These are phyloP conservation scores for Oehlia diaphana DNA, from an alignment of 192 early-diverging fungal species.

Conservation along the genomic window DNA sequence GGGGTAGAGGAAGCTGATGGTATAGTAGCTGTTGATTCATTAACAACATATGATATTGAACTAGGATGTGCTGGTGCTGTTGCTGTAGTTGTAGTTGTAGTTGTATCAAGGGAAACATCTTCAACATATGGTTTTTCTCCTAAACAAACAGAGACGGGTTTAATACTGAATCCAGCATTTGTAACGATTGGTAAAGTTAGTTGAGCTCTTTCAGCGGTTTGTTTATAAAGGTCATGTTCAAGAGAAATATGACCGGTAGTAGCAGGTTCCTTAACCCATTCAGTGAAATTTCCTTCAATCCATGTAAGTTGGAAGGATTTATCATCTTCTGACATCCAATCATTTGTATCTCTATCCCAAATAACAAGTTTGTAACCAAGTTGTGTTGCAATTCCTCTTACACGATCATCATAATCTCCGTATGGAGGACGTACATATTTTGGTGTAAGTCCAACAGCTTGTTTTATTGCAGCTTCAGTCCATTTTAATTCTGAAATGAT, in stretches of 20 bases:
- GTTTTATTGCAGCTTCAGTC: conserved; percentile 55
- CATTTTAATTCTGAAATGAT: conserved; percentile 58
- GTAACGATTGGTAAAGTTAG: background rate
- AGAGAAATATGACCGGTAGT: conserved; percentile 48
- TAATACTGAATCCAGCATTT: conserved; percentile 3
- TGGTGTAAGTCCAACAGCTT: conserved; percentile 53
- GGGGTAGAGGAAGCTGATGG: too few species aligned
- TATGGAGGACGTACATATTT: conserved; percentile 63
- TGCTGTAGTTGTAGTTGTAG: too few species aligned
- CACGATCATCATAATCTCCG: conserved; percentile 72
- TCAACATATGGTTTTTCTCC: background rate
- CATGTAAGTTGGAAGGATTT: background rate
- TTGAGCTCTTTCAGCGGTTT: background rate
- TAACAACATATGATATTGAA: too few species aligned
- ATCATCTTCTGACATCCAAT: conserved; percentile 14
- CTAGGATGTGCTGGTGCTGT: too few species aligned
- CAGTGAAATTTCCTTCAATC: conserved; percentile 21
- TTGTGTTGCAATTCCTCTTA: conserved; percentile 59
- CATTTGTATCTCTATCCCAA: conserved; percentile 37
- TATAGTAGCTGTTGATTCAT: too few species aligned
- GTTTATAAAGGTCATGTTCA: conserved; percentile 50
- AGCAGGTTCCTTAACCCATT: conserved; percentile 11
- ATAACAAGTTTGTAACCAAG: conserved; percentile 46
- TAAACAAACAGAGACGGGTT: background rate
- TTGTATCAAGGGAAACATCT: background rate